A percentile compares a stretch with the other conserved stretches of the same genome.
phyloP scores from a whole-genome alignment of 2,329 filamentous ascomycete species.

The Davidsoniella virescens region DNA sequence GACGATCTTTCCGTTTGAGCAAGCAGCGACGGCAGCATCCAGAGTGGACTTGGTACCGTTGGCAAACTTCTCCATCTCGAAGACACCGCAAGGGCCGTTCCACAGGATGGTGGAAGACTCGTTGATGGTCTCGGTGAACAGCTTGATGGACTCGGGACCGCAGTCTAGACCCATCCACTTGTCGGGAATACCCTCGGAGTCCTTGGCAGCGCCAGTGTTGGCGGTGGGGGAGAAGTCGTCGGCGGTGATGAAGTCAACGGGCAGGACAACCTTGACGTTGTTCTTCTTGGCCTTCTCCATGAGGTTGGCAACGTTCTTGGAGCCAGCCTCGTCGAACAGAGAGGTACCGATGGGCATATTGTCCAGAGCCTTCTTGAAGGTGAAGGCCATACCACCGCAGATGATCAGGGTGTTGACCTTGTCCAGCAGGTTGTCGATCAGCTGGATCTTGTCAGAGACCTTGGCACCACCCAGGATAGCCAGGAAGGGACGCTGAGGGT shows the following conservation, averaged over 20 bases:
- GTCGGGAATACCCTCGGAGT: conserved; percentile 73
- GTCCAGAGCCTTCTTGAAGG: conserved; percentile 98
- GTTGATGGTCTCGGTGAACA: conserved; percentile 75
- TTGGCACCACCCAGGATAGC: conserved; percentile 97
- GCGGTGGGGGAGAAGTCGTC: conserved; percentile 89
- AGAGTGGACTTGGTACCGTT: conserved; percentile 83
- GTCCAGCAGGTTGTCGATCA: conserved; percentile 96
- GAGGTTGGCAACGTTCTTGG: conserved; percentile 76
- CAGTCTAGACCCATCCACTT: conserved; percentile 98
- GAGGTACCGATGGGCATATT: conserved; percentile 76
- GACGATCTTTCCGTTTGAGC: conserved; percentile 76
- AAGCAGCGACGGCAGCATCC: conserved; percentile 70
- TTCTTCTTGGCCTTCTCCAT: conserved; percentile 94
- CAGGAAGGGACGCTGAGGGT: conserved; percentile 86
- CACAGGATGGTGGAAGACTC: conserved; percentile 93
- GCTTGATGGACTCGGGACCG: conserved; percentile 71
- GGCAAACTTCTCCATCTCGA: conserved; percentile 92
- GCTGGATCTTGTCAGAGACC: conserved; percentile 98
- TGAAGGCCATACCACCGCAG: conserved; percentile 97
- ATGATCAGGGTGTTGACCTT: conserved; percentile 96
- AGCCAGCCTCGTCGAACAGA: conserved; percentile 84
- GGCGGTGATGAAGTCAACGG: conserved; percentile 87
- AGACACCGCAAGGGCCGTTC: conserved; percentile 96
- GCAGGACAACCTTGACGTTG: conserved; percentile 86
- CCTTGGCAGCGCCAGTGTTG: conserved; percentile 63